These are phyloP conservation scores for Epithemia pelagica DNA, from an alignment of 108 stramenopile species.

Conservation along the genomic window DNA sequence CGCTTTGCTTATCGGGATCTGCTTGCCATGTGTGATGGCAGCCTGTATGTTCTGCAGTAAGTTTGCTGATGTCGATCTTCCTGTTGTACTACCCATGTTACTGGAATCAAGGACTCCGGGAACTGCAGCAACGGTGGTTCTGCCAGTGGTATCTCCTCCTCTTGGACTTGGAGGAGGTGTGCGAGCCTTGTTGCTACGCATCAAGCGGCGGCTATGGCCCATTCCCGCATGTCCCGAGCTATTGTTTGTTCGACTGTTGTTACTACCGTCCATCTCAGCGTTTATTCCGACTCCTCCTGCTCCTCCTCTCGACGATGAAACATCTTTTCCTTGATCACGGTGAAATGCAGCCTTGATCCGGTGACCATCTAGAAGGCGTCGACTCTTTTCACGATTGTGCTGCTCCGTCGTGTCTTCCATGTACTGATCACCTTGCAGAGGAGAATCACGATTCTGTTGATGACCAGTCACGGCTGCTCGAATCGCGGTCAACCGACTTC, in stretches of 20 bases:
- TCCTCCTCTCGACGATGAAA: not conserved
- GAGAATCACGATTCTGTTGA: not conserved
- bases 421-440: not conserved
- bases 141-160: not conserved
- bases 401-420: not conserved
- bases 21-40: not conserved
- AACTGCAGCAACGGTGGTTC: not conserved
- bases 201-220: not conserved
- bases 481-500: not conserved
- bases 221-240: not conserved
- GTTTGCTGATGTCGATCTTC: not conserved
- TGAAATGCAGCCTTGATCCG: not conserved
- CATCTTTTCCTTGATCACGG: not conserved
- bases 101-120: not conserved
- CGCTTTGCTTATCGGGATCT: not conserved
- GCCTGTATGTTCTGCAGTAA: not conserved
- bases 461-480: not conserved
- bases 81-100: not conserved
- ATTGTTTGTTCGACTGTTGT: too few relatives aligned
- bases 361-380: not conserved
- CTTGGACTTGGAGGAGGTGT: not conserved
- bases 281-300: not conserved
- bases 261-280: not conserved
- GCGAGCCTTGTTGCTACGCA: not conserved
- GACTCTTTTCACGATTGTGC: not conserved